Evolutionary conservation across 306 rosid genomes (phyloP), one percentile per base, ranked within the genome.

Genomic region (Prinsepia uniflora): DNA sequence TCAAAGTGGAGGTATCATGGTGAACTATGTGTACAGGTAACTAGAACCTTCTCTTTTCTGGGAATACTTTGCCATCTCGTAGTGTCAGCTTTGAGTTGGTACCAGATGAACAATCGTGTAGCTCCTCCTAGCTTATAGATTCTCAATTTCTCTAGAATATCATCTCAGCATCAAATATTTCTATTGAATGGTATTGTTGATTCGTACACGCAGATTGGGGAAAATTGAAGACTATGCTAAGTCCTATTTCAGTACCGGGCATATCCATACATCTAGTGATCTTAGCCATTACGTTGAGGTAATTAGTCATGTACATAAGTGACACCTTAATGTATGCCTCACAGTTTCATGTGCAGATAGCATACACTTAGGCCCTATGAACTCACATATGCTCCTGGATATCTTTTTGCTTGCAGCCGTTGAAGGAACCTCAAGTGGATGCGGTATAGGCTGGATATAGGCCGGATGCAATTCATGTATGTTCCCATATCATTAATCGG

Each of bases 1-100:
- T 77, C 96, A 90, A 87, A 88, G 98, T 84, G 98, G 87, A 12
- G 90, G 96, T 63, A 84, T 93, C 71, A 90, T 93, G 98, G 98
- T 93, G 86, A 93, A 93, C 82, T 90, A 93, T 75, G 92, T 93
- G 57, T 93, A 93, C 82, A 80, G 91, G 98, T 88, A 82, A 39
- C 59, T 59, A 24, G 42, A 75, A 71, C 64, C 30, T 62, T 48
- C 57, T 74, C 43, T 7, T 76, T 55, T 69, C 47, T 17, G 15
- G 36, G 36, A 30, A 2, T 30, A 3, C 36, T 30, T 30, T 30
- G 4, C 2, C 36, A 30, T 30, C 36, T 30, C 36, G 36, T 30
- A 30, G 3, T 30, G 36, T 30, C 36, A 30, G 36, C 36, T 30
- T 30, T 30, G 36, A 30, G 36, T 30, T 30, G 36, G 36, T 30